These are phyloP conservation scores for Boletus reticulatus DNA, from an alignment of 768 basidiomycete species.

Conservation along the genomic window DNA sequence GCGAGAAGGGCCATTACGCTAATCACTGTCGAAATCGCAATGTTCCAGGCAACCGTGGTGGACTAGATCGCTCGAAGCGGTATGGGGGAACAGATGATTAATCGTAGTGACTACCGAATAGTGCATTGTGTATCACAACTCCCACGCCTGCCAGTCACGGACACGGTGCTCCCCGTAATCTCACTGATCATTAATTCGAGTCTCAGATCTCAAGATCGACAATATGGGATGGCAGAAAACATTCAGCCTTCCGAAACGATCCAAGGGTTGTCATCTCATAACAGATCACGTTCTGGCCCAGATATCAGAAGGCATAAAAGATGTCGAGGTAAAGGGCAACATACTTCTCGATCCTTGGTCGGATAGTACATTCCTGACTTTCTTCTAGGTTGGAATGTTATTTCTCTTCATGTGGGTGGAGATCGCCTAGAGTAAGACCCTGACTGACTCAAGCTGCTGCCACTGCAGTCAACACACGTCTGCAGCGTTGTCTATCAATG, in stretches of 20 bases:
- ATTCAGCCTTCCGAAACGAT: slow-evolving; percentile 56
- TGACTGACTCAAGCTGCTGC: slow-evolving; percentile 18
- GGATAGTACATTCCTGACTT: not conserved
- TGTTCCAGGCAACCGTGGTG: slow-evolving; percentile 88
- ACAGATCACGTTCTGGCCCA: slow-evolving; percentile 71
- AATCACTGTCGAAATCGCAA: slow-evolving; percentile 91
- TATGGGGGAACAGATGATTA: slow-evolving; percentile 30
- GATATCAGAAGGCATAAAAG: slow-evolving; percentile 66
- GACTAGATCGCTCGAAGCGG: slow-evolving; percentile 53
- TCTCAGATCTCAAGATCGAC: not conserved
- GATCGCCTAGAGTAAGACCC: not conserved
- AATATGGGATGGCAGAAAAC: slow-evolving; percentile 90
- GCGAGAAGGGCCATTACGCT: slow-evolving; percentile 92
- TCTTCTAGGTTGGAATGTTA: slow-evolving; percentile 72
- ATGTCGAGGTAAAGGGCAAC: slow-evolving; percentile 51
- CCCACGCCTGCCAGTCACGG: not conserved
- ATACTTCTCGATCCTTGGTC: not conserved
- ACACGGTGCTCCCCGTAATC: not conserved
- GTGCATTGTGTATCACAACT: not conserved
- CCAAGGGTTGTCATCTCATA: slow-evolving; percentile 78
- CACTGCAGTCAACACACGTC: slow-evolving; percentile 68
- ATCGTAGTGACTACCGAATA: not conserved
- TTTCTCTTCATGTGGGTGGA: slow-evolving; percentile 79
- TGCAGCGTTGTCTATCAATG: slow-evolving; percentile 80
- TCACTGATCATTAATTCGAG: not conserved